Base-by-base conservation (phyloP, 495 filamentous ascomycete genomes). In the Polyplosphaeria fusca region DNA sequence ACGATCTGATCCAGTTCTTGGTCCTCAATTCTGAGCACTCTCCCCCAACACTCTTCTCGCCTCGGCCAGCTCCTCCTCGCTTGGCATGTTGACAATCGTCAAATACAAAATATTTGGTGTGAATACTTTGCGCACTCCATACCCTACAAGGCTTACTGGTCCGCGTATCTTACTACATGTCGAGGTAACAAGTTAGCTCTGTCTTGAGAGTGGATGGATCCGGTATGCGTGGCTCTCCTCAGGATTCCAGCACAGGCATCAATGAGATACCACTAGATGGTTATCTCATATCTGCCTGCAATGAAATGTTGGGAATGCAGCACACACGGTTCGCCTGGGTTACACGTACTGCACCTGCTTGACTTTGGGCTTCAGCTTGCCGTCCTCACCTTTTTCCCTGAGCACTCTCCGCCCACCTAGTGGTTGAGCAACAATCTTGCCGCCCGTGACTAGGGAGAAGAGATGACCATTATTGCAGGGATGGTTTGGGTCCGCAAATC, bases 401-500 rank as follows among this genome's bases (percentile, higher is more conserved):
- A 35, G 14, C 14, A 7, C 7, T 7, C 14, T 7, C 14, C 30
- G 30, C 30, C 30, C 7, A 35, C 30, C 30, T 7, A 7, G 30
- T 7, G 30, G 30, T 14, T 35, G 30, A 14, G 30, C 30, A 14
- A 35, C 30, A 35, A 35, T 7, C 30, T 35, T 35, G 30, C 30
- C 30, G 7, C 30, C 30, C 30, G 30, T 35, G 7, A 35, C 30
- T 35, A 35, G 30, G 30, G 30, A 35, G 30, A 35, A 7, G 30
- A 35, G 30, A 26, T 42, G 37, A 3, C 52, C 52, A 24, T 56
- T 56, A 35, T 56, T 56, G 43, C 19, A 26, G 3, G 52, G 52
- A 20, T 56, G 52, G 23, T 56, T 56, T 2, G 52, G 52, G 32
- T 56, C 52, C 2, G 42, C 52, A 24, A 47, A 56, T 19, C 52